Percentiles rank a stretch among this genome's conserved stretches.
These are phyloP conservation scores for Xylariomycetidae sp. DNA, from an alignment of 2,329 filamentous ascomycete genomes.

Conservation along the genomic window DNA sequence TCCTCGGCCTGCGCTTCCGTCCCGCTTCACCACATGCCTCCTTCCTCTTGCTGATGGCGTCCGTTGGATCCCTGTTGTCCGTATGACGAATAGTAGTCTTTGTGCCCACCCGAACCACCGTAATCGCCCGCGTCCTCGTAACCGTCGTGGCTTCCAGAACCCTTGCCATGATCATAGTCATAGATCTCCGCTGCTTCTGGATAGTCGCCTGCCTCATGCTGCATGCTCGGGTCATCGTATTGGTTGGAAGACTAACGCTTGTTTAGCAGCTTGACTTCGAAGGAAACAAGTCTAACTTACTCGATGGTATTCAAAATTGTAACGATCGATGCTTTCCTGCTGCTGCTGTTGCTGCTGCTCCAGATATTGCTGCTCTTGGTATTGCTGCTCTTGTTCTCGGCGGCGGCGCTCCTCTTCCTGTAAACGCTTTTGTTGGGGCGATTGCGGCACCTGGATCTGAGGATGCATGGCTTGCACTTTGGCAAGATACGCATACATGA, in stretches of 20 bases:
- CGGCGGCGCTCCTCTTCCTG: conserved; percentile 44
- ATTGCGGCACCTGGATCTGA: conserved; percentile 84
- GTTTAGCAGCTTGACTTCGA: conserved; percentile 3
- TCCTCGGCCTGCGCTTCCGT: conserved; percentile 7
- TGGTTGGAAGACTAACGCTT: conserved; percentile 37
- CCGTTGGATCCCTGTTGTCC: conserved; percentile 19
- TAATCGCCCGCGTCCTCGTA: conserved; percentile 29
- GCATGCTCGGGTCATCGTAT: conserved; percentile 38
- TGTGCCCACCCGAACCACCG: conserved; percentile 17
- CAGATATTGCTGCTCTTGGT: conserved; percentile 43
- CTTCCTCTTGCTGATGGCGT: conserved; percentile 28
- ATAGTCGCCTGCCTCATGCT: conserved; percentile 40
- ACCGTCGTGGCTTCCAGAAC: conserved; percentile 33
- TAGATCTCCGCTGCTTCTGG: conserved; percentile 48
- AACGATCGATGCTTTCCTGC: conserved; percentile 41
- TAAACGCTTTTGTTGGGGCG: conserved; percentile 63
- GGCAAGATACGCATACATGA: conserved; percentile 98
- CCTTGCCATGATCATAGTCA: conserved; percentile 43
- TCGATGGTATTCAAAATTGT: conserved; percentile 48
- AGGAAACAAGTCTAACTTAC: conserved; percentile 29
- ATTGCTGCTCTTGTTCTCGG: conserved; percentile 44
- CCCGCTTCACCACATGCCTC: conserved; percentile 38
- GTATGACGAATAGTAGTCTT: conserved; percentile 24
- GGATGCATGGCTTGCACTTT: conserved; percentile 99
- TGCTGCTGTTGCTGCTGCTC: conserved; percentile 40